A percentile compares a stretch with the other conserved stretches of the same genome.
Conservation (phyloP, 1,284 basidiomycete genomes). For the Ceratobasidium sp. region DNA sequence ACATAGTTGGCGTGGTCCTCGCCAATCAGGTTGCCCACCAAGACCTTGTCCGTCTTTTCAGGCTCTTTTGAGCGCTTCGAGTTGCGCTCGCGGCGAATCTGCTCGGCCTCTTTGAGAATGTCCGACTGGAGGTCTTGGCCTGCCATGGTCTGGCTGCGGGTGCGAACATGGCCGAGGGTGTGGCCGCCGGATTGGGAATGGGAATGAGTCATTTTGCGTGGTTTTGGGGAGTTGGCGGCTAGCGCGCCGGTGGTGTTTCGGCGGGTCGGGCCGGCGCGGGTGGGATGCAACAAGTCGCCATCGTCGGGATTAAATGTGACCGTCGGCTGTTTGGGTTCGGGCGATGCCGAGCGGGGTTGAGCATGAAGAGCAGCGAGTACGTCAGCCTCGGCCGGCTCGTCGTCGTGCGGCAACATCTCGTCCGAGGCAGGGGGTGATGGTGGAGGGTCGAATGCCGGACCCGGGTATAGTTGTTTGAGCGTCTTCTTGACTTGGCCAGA, state of each 20-base stretch:
- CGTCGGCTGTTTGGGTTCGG: constrained; percentile 1
- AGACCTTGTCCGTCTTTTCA: constrained; percentile 58
- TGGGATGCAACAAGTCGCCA: constrained; percentile 18
- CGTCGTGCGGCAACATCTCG: constrained; percentile 15
- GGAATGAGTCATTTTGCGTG: constrained; percentile 33
- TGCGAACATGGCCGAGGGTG: constrained; percentile 19
- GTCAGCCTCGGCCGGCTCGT: constrained; percentile 3
- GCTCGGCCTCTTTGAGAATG: constrained; percentile 83
- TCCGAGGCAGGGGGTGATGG: constrained; percentile 26
- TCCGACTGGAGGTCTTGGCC: constrained; percentile 57
- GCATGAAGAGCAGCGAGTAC: constrained; percentile 6
- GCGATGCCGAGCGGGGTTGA: constrained; percentile 10
- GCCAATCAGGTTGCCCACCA: constrained; percentile 95
- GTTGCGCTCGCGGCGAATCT: constrained; percentile 76
- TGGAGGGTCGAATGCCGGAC: constrained; percentile 22
- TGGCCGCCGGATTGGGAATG: constrained; percentile 34
- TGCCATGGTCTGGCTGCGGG: constrained; percentile 25
- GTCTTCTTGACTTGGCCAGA: constrained; percentile 27
- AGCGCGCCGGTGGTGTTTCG: constrained; percentile 29
- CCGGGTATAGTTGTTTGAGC: constrained; percentile 25
- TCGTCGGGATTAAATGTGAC: constrained; percentile 27
- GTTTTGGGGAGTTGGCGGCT: not conserved
- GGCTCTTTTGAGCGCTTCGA: constrained; percentile 63
- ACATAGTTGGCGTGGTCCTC: constrained; percentile 99
- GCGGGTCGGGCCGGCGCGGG: constrained; percentile 1